Percentiles rank a stretch among this genome's conserved stretches.
phyloP scores from a whole-genome alignment of 257 asterid species.

The Henckelia pumila region DNA sequence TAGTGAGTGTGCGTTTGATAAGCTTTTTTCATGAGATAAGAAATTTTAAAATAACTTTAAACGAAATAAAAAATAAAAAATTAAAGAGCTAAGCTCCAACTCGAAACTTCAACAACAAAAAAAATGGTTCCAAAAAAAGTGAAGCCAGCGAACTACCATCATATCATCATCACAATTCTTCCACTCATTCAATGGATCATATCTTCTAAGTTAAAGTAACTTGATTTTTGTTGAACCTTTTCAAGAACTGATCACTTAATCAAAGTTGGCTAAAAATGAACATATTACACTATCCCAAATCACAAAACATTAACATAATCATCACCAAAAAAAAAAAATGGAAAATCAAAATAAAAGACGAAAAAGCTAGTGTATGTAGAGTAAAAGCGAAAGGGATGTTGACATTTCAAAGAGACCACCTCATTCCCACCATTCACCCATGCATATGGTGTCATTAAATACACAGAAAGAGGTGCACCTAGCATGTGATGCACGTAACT shows the following conservation, averaged over 20 bases:
- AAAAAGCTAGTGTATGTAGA: no score
- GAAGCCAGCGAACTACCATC: no score
- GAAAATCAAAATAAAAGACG: not conserved
- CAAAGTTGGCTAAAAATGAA: no score
- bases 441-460: conserved; percentile 29
- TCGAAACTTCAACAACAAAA: not conserved
- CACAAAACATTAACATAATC: no score
- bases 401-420: conserved; percentile 22
- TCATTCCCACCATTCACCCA: conserved; percentile 26
- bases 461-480: conserved; percentile 18
- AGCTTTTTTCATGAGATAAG: no score
- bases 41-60: not conserved
- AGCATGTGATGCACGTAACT: conserved; percentile 39
- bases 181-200: not conserved
- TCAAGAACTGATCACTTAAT: no score
- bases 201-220: no score
- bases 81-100: not conserved
- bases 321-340: not conserved
- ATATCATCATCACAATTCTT: no score
- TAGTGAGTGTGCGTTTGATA: no score
- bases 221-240: not conserved
- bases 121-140: conserved; percentile 5
- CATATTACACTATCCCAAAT: no score
- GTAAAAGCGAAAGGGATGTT: conserved; percentile 18
- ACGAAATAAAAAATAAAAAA: no score